A percentile compares a stretch with the other conserved stretches of the same genome.
phyloP scores from a whole-genome alignment of 306 rosid species.

The Cicer chorassanicum region DNA sequence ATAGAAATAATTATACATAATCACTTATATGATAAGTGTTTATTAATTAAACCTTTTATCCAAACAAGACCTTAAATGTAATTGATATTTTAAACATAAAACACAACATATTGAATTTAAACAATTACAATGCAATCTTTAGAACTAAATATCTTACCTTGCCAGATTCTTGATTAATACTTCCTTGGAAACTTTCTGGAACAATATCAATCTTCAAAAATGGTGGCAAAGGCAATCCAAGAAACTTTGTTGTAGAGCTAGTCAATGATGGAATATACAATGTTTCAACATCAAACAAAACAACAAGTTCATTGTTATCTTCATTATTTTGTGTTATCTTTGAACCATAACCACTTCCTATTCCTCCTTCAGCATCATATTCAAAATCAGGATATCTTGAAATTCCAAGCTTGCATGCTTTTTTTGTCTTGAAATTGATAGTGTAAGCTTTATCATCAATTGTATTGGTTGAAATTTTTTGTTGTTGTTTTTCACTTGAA shows the following conservation, averaged over 20 bases:
- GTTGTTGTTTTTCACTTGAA: slow-evolving; percentile 44
- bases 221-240: slow-evolving; percentile 89
- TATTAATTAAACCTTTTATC: no score
- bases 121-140: background rate
- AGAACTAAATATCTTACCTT: slow-evolving; percentile 51
- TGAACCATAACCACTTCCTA: slow-evolving; percentile 64
- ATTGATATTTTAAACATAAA: background rate
- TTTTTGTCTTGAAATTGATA: slow-evolving; percentile 67
- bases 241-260: slow-evolving; percentile 74
- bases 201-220: slow-evolving; percentile 78
- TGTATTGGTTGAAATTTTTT: slow-evolving; percentile 26
- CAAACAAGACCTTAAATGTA: no score
- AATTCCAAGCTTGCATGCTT: slow-evolving; percentile 79
- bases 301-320: slow-evolving; percentile 49
- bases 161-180: slow-evolving; percentile 70
- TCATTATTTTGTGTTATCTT: slow-evolving; percentile 36
- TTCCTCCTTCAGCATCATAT: slow-evolving; percentile 84
- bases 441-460: slow-evolving; percentile 46
- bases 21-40: no score
- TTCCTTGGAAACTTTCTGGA: slow-evolving; percentile 71
- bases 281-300: slow-evolving; percentile 72
- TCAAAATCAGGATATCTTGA: slow-evolving; percentile 83
- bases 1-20: no score
- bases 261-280: slow-evolving; percentile 79
- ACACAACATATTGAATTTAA: background rate